Base-by-base conservation (phyloP, 148 eudicot species). In the Spergularia marina region DNA sequence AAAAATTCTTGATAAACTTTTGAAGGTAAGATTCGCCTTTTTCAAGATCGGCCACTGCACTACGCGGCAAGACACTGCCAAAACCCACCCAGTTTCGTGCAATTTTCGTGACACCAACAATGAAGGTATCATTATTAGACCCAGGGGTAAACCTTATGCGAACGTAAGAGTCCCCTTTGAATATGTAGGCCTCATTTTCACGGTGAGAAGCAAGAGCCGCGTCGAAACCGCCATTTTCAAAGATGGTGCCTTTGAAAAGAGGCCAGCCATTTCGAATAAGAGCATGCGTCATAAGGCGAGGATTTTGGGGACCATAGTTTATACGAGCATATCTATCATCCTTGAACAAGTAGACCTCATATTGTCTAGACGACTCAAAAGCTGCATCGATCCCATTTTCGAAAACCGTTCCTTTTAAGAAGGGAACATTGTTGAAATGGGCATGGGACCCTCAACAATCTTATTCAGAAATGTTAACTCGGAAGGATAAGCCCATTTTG, bases 301-400 rank as follows among this genome's bases (percentile, higher is more conserved):
- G n/a, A 4, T 53, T 53, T 20, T 20, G 5, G 7, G 61, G 13
- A 11, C 74, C 74, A 15, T 70, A 70, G 60, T 70, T 55, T 21
- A 70, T 70, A 14, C 60, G 61, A 55, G 61, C 74, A 54, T 55
- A 70, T 8, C 14, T 5, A 49, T 55, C 62, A 4, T 49, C 74
- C 23, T 36, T 70, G 13, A 70, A 70, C 17, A 70, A 18, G 9
- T 70, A 70, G 0, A 62, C 74, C 12, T 70, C 74, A 8, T 70
- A 34, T 34, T 30, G 16, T 12, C 1, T 34, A 4, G 61, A 53
- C 5, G 73, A 53, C 44, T 70, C 73, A 7, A 70, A 70, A 12
- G 73, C 73, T 30, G 73, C 71, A 51, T 68, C 71, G 0, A 68
- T 7, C 8, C 71, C 56, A 1, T 20, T 49, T 15, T 68, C 56